Evolutionary conservation across 495 filamentous ascomycete genomes (phyloP), one percentile per base, ranked within the genome.

Genomic region (Geoglossum glabrum): DNA sequence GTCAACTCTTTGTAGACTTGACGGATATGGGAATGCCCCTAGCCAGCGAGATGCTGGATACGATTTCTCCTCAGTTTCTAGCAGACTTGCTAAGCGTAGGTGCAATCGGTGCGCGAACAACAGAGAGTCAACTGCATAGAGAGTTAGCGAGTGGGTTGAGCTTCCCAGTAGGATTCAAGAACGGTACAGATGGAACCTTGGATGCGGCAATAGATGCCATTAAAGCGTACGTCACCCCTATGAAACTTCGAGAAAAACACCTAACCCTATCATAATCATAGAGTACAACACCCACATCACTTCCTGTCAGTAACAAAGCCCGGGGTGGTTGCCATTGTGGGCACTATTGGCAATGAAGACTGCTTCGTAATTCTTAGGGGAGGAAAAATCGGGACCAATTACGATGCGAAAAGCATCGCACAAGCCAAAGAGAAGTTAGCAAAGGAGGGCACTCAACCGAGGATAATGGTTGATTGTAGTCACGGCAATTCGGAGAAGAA

Each of bases 161-260:
- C 55, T 99, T 97, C 81, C 92, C 93, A 1, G 87, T 99, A 13
- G 93, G 93, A 45, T 99, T 99, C 81, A 99, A 99, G 77, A 99
- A 99, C 69, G 93, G 93, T 58, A 99, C 93, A 28, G 93, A 99
- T 68, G 93, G 93, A 21, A 83, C 83, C 0, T 71, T 97, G 38
- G 80, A 83, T 58, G 87, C 97, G 1, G 89, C 93, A 0, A 85
- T 99, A 60, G 93, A 99, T 72, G 93, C 93, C 50, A 96, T 97
- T 70, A 90, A 90, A 57, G 85, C 93, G 47, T 69, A 33, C 46
- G 67, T 65, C 23, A 49, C 26, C 11, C 30, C 27, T 11, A 0
- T 9, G 30, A 23, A 30, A 27, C 54, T 15, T 36, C 64, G 40
- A 65, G 26, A 13, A 13, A 28, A n/a, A n/a, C 40, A 2, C 21